phyloP scores from a whole-genome alignment of 2,329 filamentous ascomycete species.

The Graphilbum ipis-grandicollis region DNA sequence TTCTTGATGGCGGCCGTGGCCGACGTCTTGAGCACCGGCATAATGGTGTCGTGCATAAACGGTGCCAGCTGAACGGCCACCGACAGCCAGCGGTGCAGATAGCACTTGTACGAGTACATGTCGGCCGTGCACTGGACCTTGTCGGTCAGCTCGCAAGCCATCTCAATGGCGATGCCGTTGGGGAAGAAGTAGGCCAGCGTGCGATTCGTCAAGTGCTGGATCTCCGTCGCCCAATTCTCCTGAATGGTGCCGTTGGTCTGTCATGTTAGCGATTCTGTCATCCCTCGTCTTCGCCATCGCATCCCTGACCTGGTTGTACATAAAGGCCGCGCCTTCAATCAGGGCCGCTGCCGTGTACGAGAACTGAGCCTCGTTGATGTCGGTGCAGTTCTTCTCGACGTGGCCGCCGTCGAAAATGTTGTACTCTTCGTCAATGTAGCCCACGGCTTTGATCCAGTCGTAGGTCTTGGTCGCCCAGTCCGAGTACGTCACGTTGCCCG shows the following conservation, averaged over 20 bases:
- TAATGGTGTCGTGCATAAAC: conserved; percentile 33
- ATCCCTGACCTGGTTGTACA: conserved; percentile 44
- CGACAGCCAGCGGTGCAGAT: conserved; percentile 47
- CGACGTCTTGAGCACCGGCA: conserved; percentile 39
- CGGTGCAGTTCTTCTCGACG: conserved; percentile 38
- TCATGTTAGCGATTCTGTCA: background rate
- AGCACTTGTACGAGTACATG: conserved; percentile 56
- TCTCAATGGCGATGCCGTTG: conserved; percentile 43
- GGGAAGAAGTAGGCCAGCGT: conserved; percentile 33
- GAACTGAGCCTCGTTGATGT: conserved; percentile 45
- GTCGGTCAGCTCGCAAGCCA: conserved; percentile 38
- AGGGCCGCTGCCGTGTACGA: conserved; percentile 49
- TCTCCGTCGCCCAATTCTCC: conserved; percentile 31
- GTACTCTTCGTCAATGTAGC: conserved; percentile 38
- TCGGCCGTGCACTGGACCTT: conserved; percentile 44
- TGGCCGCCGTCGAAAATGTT: conserved; percentile 49
- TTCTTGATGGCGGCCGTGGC: conserved; percentile 40
- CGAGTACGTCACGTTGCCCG: conserved; percentile 45
- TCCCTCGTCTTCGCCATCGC: background rate
- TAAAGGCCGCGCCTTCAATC: conserved; percentile 44
- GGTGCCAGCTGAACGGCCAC: conserved; percentile 45
- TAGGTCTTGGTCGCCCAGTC: conserved; percentile 43
- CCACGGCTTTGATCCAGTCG: conserved; percentile 38
- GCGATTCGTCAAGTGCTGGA: conserved; percentile 37
- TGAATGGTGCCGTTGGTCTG: conserved; percentile 29